Evolutionary conservation across 768 basidiomycete species (phyloP).

Genomic region (Aureoboletus auriporus): DNA sequence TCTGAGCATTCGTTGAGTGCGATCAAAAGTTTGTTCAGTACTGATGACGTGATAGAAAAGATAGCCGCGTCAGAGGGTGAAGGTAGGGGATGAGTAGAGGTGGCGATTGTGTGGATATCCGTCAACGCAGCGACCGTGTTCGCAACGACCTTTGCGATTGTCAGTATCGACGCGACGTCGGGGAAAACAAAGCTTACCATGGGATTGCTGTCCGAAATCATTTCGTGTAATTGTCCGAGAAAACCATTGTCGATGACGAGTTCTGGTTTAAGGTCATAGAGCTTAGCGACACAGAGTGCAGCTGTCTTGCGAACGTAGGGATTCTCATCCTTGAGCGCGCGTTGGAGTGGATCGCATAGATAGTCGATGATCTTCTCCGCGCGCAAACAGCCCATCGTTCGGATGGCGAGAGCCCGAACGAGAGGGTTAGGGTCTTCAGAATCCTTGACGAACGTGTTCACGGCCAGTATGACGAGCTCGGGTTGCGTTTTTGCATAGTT

Average conservation of each 20-base stretch:
- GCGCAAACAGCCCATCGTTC: constrained; percentile 95
- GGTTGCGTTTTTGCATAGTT: constrained; percentile 99
- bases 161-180: background rate
- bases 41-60: constrained; percentile 78
- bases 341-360: constrained; percentile 91
- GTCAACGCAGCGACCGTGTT: constrained; percentile 92
- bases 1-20: constrained; percentile 98
- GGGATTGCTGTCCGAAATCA: constrained; percentile 94
- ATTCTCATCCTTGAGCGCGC: constrained; percentile 90
- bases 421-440: constrained; percentile 96
- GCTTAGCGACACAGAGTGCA: constrained; percentile 92
- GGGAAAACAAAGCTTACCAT: constrained; percentile 59
- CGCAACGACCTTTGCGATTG: constrained; percentile 77
- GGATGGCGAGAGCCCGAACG: constrained; percentile 91
- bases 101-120: constrained; percentile 82
- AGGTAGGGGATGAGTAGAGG: constrained; percentile 44
- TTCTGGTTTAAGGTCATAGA: constrained; percentile 96
- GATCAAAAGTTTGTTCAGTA: constrained; percentile 87
- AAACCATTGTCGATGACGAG: constrained; percentile 95
- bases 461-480: constrained; percentile 96
- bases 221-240: constrained; percentile 80
- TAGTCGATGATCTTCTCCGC: constrained; percentile 99
- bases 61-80: constrained; percentile 58
- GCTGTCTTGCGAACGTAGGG: constrained; percentile 99
- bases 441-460: constrained; percentile 98